Percentiles rank a stretch among this genome's conserved stretches.
Conservation (phyloP, 2,329 filamentous ascomycete genomes). For the Xylaria multiplex region DNA sequence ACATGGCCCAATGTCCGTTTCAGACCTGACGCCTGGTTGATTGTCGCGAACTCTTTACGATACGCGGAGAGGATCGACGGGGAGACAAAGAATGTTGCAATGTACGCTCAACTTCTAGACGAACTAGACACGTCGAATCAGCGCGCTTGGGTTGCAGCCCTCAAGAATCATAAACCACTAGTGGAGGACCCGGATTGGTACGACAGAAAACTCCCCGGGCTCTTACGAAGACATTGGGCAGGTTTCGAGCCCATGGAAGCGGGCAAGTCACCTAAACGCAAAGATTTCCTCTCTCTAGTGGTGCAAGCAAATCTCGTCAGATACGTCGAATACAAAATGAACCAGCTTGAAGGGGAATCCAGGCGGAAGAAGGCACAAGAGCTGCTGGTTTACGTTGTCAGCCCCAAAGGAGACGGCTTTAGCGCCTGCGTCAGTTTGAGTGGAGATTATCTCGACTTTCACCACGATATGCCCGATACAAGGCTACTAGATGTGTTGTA, state of each 20-base stretch:
- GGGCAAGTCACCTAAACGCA: constrained; percentile 48
- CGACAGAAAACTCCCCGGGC: constrained; percentile 43
- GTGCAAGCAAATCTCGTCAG: constrained; percentile 47
- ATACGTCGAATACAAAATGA: constrained; percentile 43
- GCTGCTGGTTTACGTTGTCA: constrained; percentile 46
- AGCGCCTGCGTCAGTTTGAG: constrained; percentile 48
- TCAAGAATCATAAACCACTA: constrained; percentile 46
- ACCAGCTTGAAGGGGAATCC: constrained; percentile 33
- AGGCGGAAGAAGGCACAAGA: constrained; percentile 47
- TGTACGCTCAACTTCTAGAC: constrained; percentile 46
- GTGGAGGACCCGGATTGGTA: constrained; percentile 50
- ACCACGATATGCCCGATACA: constrained; percentile 50
- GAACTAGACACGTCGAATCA: constrained; percentile 47
- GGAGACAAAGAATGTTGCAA: constrained; percentile 38
- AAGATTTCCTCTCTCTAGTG: constrained; percentile 46
- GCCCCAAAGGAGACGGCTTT: constrained; percentile 48
- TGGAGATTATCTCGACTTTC: constrained; percentile 49
- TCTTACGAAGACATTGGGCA: constrained; percentile 47
- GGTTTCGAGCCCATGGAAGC: constrained; percentile 50
- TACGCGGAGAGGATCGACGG: constrained; percentile 47
- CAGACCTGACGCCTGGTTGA: constrained; percentile 48
- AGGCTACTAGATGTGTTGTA: constrained; percentile 46
- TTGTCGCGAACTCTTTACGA: constrained; percentile 47
- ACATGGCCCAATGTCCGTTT: constrained; percentile 48
- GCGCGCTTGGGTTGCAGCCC: constrained; percentile 43